Base-by-base conservation (phyloP, 208 protist species). In the Trichomonas gallinae region DNA sequence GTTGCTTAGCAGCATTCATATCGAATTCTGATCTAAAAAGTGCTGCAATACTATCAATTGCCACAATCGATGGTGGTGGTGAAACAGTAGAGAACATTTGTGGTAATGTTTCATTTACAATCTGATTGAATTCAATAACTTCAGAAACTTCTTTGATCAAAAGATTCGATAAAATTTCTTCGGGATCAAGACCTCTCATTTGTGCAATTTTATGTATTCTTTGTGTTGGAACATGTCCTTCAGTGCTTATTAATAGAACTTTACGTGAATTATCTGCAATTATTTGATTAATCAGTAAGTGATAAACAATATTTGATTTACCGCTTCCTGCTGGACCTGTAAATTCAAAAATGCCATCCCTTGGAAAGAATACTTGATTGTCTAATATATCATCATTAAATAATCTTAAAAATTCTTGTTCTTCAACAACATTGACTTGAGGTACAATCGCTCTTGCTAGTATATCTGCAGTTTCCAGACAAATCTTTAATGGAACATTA, bases 241-340 rank as follows among this genome's bases (percentile, higher is more conserved):
- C 87, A 26, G 87, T 93, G 8, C 40, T n/a, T 34, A 93, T 51
- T 38, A 93, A 38, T 11, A 93, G 4, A 9, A 93, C 87, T 51
- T 58, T 93, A 34, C 87, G 8, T 31, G 40, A 48, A 38, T 1
- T 23, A 51, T 93, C 87, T 48, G 17, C 17, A 38, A 93, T 93
- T 0, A 42, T 42, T 36, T 93, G n/a, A 42, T 93, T 34, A 26
- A 93, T 51, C 8, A 44, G 17, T 38, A 93, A 44, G 10, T 93
- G 87, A 51, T 51, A 93, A 38, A 51, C 8, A 51, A 93, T 48
- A 93, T 93, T 93, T 0, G 87, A 93, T 93, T 93, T 93, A 38
- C 87, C 87, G 17, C 40, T 9, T 48, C 87, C 36, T 26, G 87
- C 87, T 38, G 17, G 87, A 38, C 87, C 87, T 23, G 40, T 48